A percentile compares a stretch with the other conserved stretches of the same genome.
Conservation (phyloP, 495 filamentous ascomycete genomes). For the Daldinia grandis region DNA sequence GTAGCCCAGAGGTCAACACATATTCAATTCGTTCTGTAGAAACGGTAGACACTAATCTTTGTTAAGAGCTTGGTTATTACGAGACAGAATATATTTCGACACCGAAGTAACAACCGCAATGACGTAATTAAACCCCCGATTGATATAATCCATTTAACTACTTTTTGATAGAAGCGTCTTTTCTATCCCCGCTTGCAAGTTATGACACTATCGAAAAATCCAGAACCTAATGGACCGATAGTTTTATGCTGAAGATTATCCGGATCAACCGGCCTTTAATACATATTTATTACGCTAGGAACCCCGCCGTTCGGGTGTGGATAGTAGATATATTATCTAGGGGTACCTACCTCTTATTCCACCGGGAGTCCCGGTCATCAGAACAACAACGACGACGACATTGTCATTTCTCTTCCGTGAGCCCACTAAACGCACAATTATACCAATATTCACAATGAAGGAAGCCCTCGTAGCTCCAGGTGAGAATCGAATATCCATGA, state of each 20-base stretch:
- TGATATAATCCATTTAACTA: neutral
- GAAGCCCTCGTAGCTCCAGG: conserved; percentile 67
- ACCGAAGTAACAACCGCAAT: neutral
- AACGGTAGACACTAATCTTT: neutral
- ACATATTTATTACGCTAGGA: neutral
- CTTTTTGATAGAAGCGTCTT: neutral
- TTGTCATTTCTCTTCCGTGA: neutral
- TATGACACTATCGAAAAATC: neutral
- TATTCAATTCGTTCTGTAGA: too few species aligned
- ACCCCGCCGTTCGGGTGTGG: neutral
- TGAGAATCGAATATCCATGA: neutral
- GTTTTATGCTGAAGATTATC: neutral
- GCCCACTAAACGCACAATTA: neutral
- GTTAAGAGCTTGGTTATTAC: neutral
- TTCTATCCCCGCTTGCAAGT: neutral
- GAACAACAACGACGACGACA: neutral
- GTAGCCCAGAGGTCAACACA: too few species aligned
- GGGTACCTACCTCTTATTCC: neutral
- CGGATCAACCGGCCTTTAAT: neutral
- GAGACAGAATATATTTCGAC: neutral
- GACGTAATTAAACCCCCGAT: neutral
- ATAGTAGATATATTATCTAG: neutral
- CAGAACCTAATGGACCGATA: neutral
- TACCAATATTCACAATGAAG: conserved; percentile 60
- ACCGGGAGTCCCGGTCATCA: neutral